phyloP scores from a whole-genome alignment of 768 basidiomycete genomes.

The Lactifluus piperatus region DNA sequence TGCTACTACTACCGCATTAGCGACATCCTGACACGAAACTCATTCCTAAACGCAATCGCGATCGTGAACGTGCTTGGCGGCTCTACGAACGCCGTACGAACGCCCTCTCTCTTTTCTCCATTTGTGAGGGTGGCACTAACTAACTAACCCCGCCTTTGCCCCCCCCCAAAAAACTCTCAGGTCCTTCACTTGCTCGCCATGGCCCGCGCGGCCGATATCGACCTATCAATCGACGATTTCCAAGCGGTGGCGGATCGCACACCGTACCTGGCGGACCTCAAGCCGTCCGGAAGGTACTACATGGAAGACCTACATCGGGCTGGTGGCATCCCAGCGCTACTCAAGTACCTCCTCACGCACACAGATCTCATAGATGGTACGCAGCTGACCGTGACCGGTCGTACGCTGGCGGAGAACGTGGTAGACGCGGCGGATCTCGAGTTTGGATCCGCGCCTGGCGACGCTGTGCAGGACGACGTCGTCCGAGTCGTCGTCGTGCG shows the following conservation, averaged over 20 bases:
- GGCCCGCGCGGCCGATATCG: constrained; percentile 68
- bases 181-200: constrained; percentile 80
- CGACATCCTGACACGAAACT: constrained; percentile 58
- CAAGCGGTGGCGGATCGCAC: constrained; percentile 71
- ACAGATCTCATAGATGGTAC: constrained; percentile 73
- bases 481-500: no score
- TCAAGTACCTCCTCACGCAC: constrained; percentile 76
- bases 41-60: constrained; percentile 79
- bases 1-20: constrained; percentile 25
- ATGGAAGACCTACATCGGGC: constrained; percentile 87
- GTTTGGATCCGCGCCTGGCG: constrained; percentile 34
- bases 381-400: constrained; percentile 86
- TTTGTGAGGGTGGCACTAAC: no score
- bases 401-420: constrained; percentile 82
- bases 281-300: constrained; percentile 78
- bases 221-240: constrained; percentile 80
- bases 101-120: background rate
- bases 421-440: constrained; percentile 64
- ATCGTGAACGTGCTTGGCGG: constrained; percentile 76
- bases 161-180: constrained; percentile 30
- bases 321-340: constrained; percentile 75
- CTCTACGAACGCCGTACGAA: constrained; percentile 70
- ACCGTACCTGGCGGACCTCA: constrained; percentile 80
- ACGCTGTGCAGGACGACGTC: constrained; percentile 50
- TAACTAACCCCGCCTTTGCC: no score